Conservation (phyloP, 306 rosid genomes). For the Cucumis cinereus region DNA sequence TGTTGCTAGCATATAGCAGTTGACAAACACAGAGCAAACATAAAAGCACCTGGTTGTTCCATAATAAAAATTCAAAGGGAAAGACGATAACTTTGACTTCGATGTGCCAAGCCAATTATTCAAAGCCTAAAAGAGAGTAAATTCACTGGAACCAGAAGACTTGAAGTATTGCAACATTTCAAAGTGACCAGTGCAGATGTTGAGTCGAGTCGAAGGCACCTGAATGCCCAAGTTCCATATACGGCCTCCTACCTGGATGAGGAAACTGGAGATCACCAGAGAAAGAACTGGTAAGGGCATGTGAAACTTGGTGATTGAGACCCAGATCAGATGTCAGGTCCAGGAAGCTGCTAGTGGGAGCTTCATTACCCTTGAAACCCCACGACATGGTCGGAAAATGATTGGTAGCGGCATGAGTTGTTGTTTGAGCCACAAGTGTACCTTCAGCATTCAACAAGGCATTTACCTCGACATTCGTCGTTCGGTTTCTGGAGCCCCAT, state of each 20-base stretch:
- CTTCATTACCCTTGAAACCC: conserved; percentile 54
- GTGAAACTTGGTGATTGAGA: conserved; percentile 56
- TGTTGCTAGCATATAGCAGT: not conserved
- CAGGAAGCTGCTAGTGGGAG: conserved; percentile 28
- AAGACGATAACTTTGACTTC: not conserved
- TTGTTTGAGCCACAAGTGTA: conserved; percentile 39
- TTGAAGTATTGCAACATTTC: conserved; percentile 3
- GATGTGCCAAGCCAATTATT: not conserved
- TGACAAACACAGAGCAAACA: not conserved
- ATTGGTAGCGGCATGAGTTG: conserved; percentile 32
- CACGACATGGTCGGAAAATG: conserved; percentile 43
- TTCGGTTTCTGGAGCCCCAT: conserved; percentile 62
- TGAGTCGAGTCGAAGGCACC: conserved; percentile 34
- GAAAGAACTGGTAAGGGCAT: conserved; percentile 30
- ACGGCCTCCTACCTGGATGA: conserved; percentile 56
- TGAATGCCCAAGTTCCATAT: conserved; percentile 49
- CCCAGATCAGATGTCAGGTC: conserved; percentile 44
- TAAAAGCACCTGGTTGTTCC: not conserved
- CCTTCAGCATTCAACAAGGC: conserved; percentile 40
- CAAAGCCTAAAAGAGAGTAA: not conserved
- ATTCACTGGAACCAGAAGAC: conserved; percentile 11
- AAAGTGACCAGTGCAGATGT: conserved; percentile 69
- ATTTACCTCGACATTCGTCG: conserved; percentile 40
- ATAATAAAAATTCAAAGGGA: not conserved
- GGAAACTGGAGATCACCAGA: conserved; percentile 39